Percentiles rank a stretch among this genome's conserved stretches.
Evolutionary conservation across 2,329 filamentous ascomycete species (phyloP).

Genomic region (Scedosporium dehoogii): DNA sequence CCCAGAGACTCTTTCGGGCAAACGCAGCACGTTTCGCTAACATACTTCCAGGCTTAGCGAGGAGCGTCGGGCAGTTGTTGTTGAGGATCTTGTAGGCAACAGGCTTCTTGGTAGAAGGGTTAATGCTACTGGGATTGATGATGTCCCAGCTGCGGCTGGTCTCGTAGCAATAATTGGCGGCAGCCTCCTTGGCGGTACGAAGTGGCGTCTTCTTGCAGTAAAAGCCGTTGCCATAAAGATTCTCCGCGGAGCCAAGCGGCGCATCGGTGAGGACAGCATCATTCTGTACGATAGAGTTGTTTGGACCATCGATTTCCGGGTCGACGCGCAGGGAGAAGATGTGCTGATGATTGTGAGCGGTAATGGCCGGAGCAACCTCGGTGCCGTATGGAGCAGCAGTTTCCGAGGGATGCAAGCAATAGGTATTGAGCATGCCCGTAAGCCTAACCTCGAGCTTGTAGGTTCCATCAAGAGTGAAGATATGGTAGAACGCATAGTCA

Average conservation of each 20-base stretch:
- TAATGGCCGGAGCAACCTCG: constrained; percentile 75
- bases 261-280: constrained; percentile 64
- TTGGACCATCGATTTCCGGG: constrained; percentile 73
- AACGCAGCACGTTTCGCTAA: constrained; percentile 89
- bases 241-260: constrained; percentile 70
- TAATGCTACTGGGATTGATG: constrained; percentile 68
- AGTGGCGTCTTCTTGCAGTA: constrained; percentile 77
- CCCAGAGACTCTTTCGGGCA: constrained; percentile 36
- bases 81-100: constrained; percentile 84
- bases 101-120: constrained; percentile 78
- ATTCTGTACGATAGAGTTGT: constrained; percentile 77
- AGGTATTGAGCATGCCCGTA: constrained; percentile 88
- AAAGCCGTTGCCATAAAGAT: constrained; percentile 85
- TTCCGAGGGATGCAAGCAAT: constrained; percentile 68
- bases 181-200: constrained; percentile 55
- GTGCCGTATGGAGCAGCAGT: constrained; percentile 83
- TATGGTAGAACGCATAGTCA: constrained; percentile 71
- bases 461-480: constrained; percentile 51
- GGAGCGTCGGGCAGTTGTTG: constrained; percentile 67
- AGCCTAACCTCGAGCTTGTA: constrained; percentile 78
- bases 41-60: constrained; percentile 71
- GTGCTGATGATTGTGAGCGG: constrained; percentile 94
- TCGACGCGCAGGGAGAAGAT: constrained; percentile 86
- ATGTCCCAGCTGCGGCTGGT: constrained; percentile 87
- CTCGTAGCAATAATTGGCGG: constrained; percentile 70